phyloP scores from a whole-genome alignment of 352 stramenopile species.

The Aphanomyces euteiches region DNA sequence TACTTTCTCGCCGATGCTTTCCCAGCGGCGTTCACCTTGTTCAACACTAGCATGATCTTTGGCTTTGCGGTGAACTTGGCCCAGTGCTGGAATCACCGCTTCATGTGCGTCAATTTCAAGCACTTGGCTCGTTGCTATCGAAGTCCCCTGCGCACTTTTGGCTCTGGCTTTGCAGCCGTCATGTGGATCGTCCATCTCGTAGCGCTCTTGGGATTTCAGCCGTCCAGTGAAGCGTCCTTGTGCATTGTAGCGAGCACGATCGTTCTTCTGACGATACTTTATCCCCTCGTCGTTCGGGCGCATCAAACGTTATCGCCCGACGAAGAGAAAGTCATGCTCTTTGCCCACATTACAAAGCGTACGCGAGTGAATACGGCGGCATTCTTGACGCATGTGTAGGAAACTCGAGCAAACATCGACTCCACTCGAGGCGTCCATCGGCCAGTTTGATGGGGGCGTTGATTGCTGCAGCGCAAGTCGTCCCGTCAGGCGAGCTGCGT shows the following conservation, averaged over 20 bases:
- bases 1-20: conserved; percentile 18
- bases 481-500: too few relatives aligned
- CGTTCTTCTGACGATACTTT: conserved; percentile 29
- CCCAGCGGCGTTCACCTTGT: conserved; percentile 21
- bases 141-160: conserved; percentile 31
- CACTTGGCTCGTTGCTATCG: not conserved
- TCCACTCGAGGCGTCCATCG: too few relatives aligned
- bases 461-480: too few relatives aligned
- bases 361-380: not conserved
- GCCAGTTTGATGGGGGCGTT: too few relatives aligned
- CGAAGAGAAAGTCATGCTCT: conserved; percentile 30
- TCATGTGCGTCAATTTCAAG: conserved; percentile 18
- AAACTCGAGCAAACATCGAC: too few relatives aligned
- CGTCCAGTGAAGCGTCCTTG: conserved; percentile 15
- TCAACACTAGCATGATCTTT: conserved; percentile 32
- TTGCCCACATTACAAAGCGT: conserved; percentile 19
- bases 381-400: too few relatives aligned
- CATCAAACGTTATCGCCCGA: conserved; percentile 33
- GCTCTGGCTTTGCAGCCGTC: conserved; percentile 24
- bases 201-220: conserved; percentile 13
- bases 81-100: conserved; percentile 27
- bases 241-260: not conserved
- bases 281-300: conserved; percentile 20
- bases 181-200: conserved; percentile 30
- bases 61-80: conserved; percentile 17